Evolutionary conservation across 179 eudicot species (phyloP).

Genomic region (Sideroxylon spinosum): DNA sequence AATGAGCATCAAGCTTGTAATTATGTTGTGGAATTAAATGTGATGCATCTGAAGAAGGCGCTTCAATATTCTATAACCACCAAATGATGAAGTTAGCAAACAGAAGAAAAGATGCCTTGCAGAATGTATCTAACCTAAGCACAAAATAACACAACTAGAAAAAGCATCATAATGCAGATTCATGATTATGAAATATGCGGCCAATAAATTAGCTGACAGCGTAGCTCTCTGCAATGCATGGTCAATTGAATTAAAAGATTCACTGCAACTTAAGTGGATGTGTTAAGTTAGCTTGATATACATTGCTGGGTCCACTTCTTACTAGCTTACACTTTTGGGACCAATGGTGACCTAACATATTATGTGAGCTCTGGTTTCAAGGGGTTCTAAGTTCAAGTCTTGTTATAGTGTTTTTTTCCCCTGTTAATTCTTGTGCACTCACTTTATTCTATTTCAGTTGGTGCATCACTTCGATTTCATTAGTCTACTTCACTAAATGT

Average conservation of each 20-base stretch:
- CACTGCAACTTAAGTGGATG: not conserved
- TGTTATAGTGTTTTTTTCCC: no score
- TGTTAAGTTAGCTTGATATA: not conserved
- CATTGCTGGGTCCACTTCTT: no score
- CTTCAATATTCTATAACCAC: slow-evolving; percentile 61
- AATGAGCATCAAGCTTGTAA: slow-evolving; percentile 96
- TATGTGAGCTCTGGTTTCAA: no score
- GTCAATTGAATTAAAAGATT: not conserved
- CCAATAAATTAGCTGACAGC: not conserved
- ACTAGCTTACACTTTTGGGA: no score
- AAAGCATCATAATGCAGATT: not conserved
- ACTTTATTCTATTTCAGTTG: no score
- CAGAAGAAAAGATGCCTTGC: slow-evolving; percentile 5
- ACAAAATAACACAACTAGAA: not conserved
- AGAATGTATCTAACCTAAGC: not conserved
- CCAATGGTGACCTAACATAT: no score
- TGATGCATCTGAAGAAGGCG: slow-evolving; percentile 67
- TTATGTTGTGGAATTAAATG: slow-evolving; percentile 92
- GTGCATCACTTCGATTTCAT: no score
- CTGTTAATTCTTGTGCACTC: no score
- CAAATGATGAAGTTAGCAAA: slow-evolving; percentile 22
- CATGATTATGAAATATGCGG: not conserved
- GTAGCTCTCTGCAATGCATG: not conserved
- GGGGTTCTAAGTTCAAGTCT: no score
- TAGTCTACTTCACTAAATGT: no score